These are phyloP conservation scores for Strigomonas culicis DNA, from an alignment of 208 protist genomes.

Conservation along the genomic window DNA sequence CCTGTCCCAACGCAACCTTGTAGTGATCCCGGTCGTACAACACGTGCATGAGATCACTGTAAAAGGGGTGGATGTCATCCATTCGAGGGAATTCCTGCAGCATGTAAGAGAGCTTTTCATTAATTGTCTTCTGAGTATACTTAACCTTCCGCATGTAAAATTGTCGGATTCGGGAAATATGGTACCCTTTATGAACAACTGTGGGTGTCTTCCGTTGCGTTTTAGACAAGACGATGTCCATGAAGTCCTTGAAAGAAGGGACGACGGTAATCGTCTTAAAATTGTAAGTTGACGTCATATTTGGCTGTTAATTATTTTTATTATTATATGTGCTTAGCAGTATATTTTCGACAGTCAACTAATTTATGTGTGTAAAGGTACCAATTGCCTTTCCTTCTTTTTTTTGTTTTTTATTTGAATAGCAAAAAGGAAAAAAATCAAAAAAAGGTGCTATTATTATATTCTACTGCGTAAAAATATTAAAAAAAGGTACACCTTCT, in stretches of 20 bases:
- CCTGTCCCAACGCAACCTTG: constrained; percentile 99
- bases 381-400: background rate
- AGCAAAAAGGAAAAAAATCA: constrained; percentile 16
- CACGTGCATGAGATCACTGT: constrained; percentile 99
- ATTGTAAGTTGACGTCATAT: constrained; percentile 94
- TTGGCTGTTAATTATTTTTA: background rate
- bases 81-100: constrained; percentile 96
- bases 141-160: constrained; percentile 99
- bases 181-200: constrained; percentile 99
- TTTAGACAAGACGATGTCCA: constrained; percentile 99
- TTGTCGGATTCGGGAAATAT: constrained; percentile 98
- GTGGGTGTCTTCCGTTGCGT: constrained; percentile 99
- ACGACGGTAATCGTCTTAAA: constrained; percentile 98
- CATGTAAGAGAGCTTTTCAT: constrained; percentile 97
- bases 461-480: background rate
- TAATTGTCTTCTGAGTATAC: constrained; percentile 97
- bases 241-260: constrained; percentile 98
- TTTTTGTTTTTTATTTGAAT: constrained; percentile 3
- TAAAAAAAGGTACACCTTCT: background rate
- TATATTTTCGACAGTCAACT: background rate
- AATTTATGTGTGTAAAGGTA: constrained; percentile 8
- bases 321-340: background rate
- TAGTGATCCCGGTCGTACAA: constrained; percentile 99
- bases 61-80: constrained; percentile 99
- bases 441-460: constrained; percentile 8